Percentiles rank a stretch among this genome's conserved stretches.
phyloP scores from a whole-genome alignment of 257 asterid species.

The Gentiana dahurica region DNA sequence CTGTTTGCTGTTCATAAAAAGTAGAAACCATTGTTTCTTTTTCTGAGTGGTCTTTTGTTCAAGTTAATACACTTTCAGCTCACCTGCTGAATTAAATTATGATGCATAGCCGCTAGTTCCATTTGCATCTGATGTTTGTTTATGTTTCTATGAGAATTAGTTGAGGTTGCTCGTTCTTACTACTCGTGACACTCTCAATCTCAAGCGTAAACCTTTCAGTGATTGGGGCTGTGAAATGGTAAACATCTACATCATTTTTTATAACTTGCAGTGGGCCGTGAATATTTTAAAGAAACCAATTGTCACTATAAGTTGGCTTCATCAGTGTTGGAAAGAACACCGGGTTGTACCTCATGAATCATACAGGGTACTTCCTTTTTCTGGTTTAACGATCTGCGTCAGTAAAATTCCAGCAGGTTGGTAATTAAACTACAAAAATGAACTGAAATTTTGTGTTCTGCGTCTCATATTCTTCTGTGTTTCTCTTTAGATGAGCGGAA shows the following conservation, averaged over 20 bases:
- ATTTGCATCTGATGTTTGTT: too few relatives aligned
- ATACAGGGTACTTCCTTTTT: conserved; percentile 78
- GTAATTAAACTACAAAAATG: conserved; percentile 1
- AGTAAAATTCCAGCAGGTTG: conserved; percentile 79
- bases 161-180: too few relatives aligned
- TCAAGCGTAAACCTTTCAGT: too few relatives aligned
- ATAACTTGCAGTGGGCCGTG: conserved; percentile 68
- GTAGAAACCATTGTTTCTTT: too few relatives aligned
- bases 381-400: conserved; percentile 77
- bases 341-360: conserved; percentile 89
- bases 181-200: too few relatives aligned
- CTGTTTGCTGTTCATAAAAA: too few relatives aligned
- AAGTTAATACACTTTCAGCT: too few relatives aligned
- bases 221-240: too few relatives aligned
- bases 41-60: too few relatives aligned
- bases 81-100: too few relatives aligned
- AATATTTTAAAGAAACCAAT: conserved; percentile 66
- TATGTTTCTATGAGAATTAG: too few relatives aligned
- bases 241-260: conserved; percentile 8
- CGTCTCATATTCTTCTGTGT: conserved; percentile 6
- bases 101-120: too few relatives aligned
- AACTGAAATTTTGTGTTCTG: conserved; percentile 4
- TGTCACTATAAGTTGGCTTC: conserved; percentile 74
- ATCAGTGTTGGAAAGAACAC: conserved; percentile 98
- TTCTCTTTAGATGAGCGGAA: conserved; percentile 58